These are phyloP conservation scores for Colletotrichum shisoi DNA, from an alignment of 2,329 filamentous ascomycete species.

Conservation along the genomic window DNA sequence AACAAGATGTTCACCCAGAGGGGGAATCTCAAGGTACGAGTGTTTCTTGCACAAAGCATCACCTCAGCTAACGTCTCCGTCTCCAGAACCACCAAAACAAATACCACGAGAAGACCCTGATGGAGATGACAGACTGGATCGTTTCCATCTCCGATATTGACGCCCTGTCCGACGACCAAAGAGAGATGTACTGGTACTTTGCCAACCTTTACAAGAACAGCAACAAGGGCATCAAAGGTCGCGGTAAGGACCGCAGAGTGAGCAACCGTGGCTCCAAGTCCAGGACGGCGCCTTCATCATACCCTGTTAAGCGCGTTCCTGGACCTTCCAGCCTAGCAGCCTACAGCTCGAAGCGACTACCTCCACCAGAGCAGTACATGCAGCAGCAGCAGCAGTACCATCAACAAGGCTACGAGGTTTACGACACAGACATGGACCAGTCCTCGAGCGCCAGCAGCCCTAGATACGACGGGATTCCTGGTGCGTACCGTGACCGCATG, in stretches of 20 bases:
- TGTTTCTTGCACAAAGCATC: conserved; percentile 25
- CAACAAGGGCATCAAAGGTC: conserved; percentile 97
- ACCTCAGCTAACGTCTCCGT: conserved; percentile 13
- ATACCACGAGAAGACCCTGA: conserved; percentile 81
- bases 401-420: conserved; percentile 36
- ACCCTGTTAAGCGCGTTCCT: conserved; percentile 36
- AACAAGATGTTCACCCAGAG: conserved; percentile 88
- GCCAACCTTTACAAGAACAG: conserved; percentile 91
- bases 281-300: conserved; percentile 38
- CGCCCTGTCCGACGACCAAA: conserved; percentile 71
- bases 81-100: conserved; percentile 87
- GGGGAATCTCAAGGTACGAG: conserved; percentile 83
- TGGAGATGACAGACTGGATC: conserved; percentile 74
- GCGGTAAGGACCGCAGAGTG: conserved; percentile 83
- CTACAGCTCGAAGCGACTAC: conserved; percentile 36
- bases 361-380: conserved; percentile 37
- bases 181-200: conserved; percentile 85
- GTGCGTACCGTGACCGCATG: conserved; percentile 27
- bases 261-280: conserved; percentile 43
- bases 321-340: conserved; percentile 33
- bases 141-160: conserved; percentile 67
- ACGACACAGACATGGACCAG: conserved; percentile 38
- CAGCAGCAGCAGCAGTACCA: conserved; percentile 24
- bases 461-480: conserved; percentile 29
- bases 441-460: conserved; percentile 37